phyloP scores from a whole-genome alignment of 345 rosid genomes.

The Citrus hindsii region DNA sequence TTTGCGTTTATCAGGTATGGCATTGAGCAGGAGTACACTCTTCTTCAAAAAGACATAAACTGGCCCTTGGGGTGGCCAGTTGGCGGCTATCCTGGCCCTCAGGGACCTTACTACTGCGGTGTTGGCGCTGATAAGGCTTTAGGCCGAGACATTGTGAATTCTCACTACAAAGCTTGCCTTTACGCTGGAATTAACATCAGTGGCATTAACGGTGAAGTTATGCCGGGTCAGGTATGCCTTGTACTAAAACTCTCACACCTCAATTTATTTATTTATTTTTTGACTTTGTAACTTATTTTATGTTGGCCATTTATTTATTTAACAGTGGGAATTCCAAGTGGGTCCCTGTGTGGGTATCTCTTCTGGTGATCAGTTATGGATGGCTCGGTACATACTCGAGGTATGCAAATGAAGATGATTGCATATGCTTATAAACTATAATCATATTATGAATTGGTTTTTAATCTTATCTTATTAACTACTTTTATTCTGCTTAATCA shows the following conservation, averaged over 20 bases:
- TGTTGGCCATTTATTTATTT: not conserved
- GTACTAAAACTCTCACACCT: not conserved
- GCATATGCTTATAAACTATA: too few species aligned
- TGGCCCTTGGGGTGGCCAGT: conserved; percentile 86
- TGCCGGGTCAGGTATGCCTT: conserved; percentile 68
- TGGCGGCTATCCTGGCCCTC: conserved; percentile 82
- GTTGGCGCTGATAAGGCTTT: conserved; percentile 81
- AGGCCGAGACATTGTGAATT: conserved; percentile 68
- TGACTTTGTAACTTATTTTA: not conserved
- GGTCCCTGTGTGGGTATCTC: conserved; percentile 76
- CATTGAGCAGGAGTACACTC: conserved; percentile 79
- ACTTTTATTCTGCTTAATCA: not conserved
- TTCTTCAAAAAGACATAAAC: conserved; percentile 50
- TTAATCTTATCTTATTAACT: too few species aligned
- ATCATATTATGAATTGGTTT: too few species aligned
- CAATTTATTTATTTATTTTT: not conserved
- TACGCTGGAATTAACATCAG: conserved; percentile 73
- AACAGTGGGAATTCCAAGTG: conserved; percentile 86
- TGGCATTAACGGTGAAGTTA: conserved; percentile 85
- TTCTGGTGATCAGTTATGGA: conserved; percentile 74
- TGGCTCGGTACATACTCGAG: conserved; percentile 82
- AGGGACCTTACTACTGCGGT: conserved; percentile 91
- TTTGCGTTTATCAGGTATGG: conserved; percentile 42
- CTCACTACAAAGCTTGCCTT: conserved; percentile 88
- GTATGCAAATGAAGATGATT: conserved; percentile 21